A percentile compares a stretch with the other conserved stretches of the same genome.
Evolutionary conservation across 139 green algal genomes (phyloP).

Genomic region (Coccomyxa sp.): DNA sequence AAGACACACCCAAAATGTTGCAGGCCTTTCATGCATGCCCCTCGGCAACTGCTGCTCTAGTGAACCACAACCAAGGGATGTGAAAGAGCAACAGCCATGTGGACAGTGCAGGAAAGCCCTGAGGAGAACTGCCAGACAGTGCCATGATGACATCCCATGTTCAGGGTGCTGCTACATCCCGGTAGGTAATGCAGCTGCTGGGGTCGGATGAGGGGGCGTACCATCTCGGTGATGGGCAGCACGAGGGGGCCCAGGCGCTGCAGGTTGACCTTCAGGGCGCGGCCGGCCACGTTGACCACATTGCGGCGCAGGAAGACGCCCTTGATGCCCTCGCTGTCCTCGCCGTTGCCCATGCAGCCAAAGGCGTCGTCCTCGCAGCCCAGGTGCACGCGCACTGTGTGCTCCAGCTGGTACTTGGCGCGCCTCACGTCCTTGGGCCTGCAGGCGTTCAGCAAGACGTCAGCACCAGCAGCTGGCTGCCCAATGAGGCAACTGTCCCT

Average conservation of each 20-base stretch:
- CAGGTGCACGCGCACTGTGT: constrained; percentile 33
- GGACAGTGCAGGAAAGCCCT: too few relatives aligned
- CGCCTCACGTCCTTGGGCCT: constrained; percentile 27
- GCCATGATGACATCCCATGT: too few relatives aligned
- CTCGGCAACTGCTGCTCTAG: too few relatives aligned
- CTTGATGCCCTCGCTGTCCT: constrained; percentile 28
- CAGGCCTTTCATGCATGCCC: not conserved
- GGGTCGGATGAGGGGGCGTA: not conserved
- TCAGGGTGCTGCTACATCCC: too few relatives aligned
- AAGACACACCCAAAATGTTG: not conserved
- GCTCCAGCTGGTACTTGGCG: constrained; percentile 42
- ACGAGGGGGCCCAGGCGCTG: constrained; percentile 52
- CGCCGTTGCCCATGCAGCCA: constrained; percentile 33
- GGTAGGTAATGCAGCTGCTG: too few relatives aligned
- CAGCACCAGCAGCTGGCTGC: too few relatives aligned
- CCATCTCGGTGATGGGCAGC: constrained; percentile 56
- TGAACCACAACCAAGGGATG: too few relatives aligned
- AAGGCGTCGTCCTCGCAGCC: constrained; percentile 35
- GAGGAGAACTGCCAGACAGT: too few relatives aligned
- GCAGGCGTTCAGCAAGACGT: too few relatives aligned
- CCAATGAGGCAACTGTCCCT: too few relatives aligned
- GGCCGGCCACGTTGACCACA: constrained; percentile 57
- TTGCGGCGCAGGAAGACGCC: constrained; percentile 60
- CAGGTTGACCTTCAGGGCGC: constrained; percentile 63
- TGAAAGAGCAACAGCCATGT: too few relatives aligned